These are phyloP conservation scores for Westerdykella ornata DNA, from an alignment of 2,329 filamentous ascomycete genomes.

Conservation along the genomic window DNA sequence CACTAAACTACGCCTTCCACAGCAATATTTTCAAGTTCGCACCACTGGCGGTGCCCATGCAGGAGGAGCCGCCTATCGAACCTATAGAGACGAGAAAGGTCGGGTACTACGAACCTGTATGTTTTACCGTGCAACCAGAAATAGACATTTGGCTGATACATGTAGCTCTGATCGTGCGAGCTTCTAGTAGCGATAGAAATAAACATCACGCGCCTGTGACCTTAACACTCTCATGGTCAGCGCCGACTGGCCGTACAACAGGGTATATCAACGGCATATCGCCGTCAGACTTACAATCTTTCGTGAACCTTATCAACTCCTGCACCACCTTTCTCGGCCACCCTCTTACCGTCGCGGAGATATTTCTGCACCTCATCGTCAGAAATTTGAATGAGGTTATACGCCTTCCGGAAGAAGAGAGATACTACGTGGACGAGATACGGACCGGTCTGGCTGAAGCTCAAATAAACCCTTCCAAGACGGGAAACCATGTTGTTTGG, in stretches of 20 bases:
- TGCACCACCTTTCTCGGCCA: not conserved
- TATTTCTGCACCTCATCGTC: conserved; percentile 4
- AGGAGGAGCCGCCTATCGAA: conserved; percentile 1
- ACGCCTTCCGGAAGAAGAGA: conserved; percentile 3
- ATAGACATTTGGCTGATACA: not conserved
- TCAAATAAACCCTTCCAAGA: not conserved
- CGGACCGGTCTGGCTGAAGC: conserved; percentile 1
- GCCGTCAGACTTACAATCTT: not conserved
- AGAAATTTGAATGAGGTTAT: conserved; percentile 3
- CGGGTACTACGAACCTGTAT: conserved; percentile 2
- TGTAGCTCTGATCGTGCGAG: conserved; percentile 3
- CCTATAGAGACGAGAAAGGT: not conserved
- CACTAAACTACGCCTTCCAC: conserved; percentile 1
- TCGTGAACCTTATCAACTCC: not conserved
- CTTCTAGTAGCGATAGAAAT: not conserved
- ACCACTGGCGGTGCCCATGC: conserved; percentile 1
- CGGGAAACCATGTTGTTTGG: not conserved
- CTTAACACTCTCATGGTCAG: conserved; percentile 1
- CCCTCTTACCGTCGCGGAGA: conserved; percentile 3
- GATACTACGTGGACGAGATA: conserved; percentile 2
- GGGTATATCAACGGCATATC: conserved; percentile 3
- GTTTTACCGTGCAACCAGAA: not conserved
- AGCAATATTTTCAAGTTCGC: conserved; percentile 5
- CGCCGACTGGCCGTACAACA: not conserved
- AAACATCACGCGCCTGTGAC: not conserved